Evolutionary conservation across 2,329 filamentous ascomycete genomes (phyloP), one percentile per base, ranked within the genome.

Genomic region (Beauveria sp.): DNA sequence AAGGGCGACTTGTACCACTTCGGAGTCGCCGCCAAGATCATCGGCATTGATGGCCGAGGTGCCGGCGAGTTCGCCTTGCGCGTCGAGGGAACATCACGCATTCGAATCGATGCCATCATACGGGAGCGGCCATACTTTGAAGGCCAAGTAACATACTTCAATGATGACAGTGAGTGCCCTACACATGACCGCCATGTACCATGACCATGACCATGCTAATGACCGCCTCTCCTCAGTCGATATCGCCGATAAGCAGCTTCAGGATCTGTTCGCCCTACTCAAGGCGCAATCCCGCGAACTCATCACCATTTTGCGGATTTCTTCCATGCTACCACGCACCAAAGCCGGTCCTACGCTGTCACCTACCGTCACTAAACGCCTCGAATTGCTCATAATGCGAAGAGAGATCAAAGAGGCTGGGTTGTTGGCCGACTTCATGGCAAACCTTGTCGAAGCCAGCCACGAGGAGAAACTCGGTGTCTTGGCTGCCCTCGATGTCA

Each of bases 401-500:
- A 96, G 95, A 71, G 87, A 91, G 63, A 73, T 95, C 56, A 80
- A 85, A 47, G 92, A 98, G 67, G 93, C 93, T 1, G 93, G 93
- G 2, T 78, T 86, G 9, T 81, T 99, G 10, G 93, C 95, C 7
- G 95, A 99, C 72, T 98, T 98, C 72, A 97, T 99, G 91, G 88
- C 91, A 45, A 96, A 96, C 71, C 84, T 98, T 26, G 85, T 96
- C 3, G 91, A 96, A 65, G 87, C 89, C 56, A 89, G 86, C 10
- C 89, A 96, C 65, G 91, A 96, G 72, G 95, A 99, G 71, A 97
- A 96, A 74, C 81, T 99, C 59, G 86, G 90, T 61, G 85, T 99
- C 18, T 79, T 99, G 42, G 85, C 91, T n/a, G 86, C 92, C 0
- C 75, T 96, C 5, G 86, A 93, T 68, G 80, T 95, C 52, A 89